Evolutionary conservation across 345 rosid genomes (phyloP).

Genomic region (Hirschfeldia incana): DNA sequence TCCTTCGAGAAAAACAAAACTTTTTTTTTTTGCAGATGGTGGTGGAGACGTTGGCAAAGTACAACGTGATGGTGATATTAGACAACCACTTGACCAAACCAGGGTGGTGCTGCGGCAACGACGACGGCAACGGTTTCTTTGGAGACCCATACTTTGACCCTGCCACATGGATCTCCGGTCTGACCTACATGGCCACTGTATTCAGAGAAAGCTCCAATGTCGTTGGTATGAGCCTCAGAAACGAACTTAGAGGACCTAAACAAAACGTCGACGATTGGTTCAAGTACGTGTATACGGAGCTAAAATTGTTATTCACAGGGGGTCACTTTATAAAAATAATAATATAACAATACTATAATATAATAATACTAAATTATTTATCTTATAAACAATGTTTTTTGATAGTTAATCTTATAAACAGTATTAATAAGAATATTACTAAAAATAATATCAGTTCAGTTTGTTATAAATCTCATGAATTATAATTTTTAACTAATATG

Average conservation of each 20-base stretch:
- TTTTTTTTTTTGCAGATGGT: constrained; percentile 51
- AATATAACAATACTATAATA: neutral
- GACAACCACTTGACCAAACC: constrained; percentile 95
- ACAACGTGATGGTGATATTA: constrained; percentile 77
- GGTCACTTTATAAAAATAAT: neutral
- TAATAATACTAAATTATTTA: too few relatives aligned
- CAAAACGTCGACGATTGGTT: constrained; percentile 88
- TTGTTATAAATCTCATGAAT: too few relatives aligned
- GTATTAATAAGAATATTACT: neutral
- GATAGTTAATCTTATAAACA: too few relatives aligned
- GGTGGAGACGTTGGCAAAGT: constrained; percentile 65
- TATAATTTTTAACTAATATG: too few relatives aligned
- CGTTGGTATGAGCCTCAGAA: constrained; percentile 91
- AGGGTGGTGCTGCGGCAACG: constrained; percentile 84
- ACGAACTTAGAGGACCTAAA: constrained; percentile 84
- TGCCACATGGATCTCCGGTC: constrained; percentile 63
- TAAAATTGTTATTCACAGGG: neutral
- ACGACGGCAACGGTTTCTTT: constrained; percentile 92
- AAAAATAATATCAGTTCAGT: too few relatives aligned
- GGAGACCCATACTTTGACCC: constrained; percentile 88
- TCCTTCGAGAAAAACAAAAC: neutral
- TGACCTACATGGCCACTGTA: constrained; percentile 64
- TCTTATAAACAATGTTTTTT: neutral
- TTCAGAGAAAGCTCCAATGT: constrained; percentile 63
- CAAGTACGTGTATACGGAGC: constrained; percentile 47